A percentile compares a stretch with the other conserved stretches of the same genome.
Conservation (phyloP, 768 basidiomycete genomes). For the Dacryopinax spathularia region DNA sequence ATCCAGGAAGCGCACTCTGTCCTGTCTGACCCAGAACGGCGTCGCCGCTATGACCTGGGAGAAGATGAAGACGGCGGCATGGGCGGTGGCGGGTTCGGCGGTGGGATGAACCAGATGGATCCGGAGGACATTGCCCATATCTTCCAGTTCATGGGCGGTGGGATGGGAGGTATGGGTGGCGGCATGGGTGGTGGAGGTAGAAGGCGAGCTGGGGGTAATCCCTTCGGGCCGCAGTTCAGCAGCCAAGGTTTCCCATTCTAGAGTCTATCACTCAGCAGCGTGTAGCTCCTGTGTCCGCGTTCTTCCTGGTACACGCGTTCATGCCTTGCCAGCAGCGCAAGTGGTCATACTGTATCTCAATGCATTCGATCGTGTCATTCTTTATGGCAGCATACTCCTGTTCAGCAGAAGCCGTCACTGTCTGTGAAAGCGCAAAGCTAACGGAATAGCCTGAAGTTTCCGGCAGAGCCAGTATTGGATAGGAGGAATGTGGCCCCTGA, state of each 20-base stretch:
- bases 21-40: conserved; percentile 57
- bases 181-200: conserved; percentile 8
- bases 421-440: no score
- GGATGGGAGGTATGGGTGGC: conserved; percentile 6
- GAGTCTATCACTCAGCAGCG: background rate
- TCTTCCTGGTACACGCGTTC: no score
- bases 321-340: no score
- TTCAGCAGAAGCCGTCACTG: no score
- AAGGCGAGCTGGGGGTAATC: background rate
- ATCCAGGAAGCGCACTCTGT: conserved; percentile 70
- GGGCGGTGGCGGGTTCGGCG: conserved; percentile 4
- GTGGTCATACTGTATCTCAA: no score
- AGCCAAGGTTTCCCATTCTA: background rate
- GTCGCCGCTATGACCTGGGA: conserved; percentile 66
- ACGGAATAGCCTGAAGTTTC: no score
- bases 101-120: background rate
- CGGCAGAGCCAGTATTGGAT: no score
- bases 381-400: no score
- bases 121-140: background rate
- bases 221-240: background rate
- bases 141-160: background rate
- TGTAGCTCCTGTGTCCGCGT: no score
- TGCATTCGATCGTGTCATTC: no score
- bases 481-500: no score
- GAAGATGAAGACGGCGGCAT: conserved; percentile 59